Percentiles rank a stretch among this genome's conserved stretches.
These are phyloP conservation scores for Microcos paniculata DNA, from an alignment of 345 rosid species.

Conservation along the genomic window DNA sequence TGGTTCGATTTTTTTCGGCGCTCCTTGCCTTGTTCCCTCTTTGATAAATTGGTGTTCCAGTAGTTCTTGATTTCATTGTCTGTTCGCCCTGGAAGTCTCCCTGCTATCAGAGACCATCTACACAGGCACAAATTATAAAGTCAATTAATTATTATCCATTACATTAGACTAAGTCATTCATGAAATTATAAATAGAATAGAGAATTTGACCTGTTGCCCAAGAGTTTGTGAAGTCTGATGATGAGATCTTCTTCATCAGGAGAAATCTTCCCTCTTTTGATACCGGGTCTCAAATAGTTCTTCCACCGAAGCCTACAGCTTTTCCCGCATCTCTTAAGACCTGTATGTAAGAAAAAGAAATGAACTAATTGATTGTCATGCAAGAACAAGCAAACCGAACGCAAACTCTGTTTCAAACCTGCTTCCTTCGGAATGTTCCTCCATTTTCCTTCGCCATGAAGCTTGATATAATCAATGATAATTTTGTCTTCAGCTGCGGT, in stretches of 20 bases:
- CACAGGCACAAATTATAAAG: background rate
- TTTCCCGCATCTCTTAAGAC: conserved; percentile 44
- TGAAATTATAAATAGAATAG: background rate
- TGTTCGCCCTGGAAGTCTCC: conserved; percentile 41
- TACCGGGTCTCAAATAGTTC: conserved; percentile 42
- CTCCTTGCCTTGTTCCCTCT: conserved; percentile 5
- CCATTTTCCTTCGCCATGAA: conserved; percentile 53
- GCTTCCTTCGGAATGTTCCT: conserved; percentile 40
- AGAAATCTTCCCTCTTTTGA: conserved; percentile 46
- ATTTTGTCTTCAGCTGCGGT: conserved; percentile 38
- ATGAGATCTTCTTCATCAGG: conserved; percentile 45
- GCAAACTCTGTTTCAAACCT: conserved; percentile 26
- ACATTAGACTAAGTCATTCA: background rate
- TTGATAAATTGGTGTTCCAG: conserved; percentile 27
- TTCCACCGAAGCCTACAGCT: conserved; percentile 46
- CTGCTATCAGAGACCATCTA: conserved; percentile 37
- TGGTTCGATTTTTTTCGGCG: background rate
- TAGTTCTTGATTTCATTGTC: conserved; percentile 41
- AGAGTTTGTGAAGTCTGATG: conserved; percentile 41
- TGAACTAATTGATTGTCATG: background rate
- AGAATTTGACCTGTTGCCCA: conserved; percentile 36
- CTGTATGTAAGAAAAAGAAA: conserved; percentile 3
- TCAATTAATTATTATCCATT: background rate
- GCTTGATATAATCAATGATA: conserved; percentile 32
- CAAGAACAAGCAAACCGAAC: background rate